Base-by-base conservation (phyloP, 768 basidiomycete species). In the Rhizopogon roseolus region DNA sequence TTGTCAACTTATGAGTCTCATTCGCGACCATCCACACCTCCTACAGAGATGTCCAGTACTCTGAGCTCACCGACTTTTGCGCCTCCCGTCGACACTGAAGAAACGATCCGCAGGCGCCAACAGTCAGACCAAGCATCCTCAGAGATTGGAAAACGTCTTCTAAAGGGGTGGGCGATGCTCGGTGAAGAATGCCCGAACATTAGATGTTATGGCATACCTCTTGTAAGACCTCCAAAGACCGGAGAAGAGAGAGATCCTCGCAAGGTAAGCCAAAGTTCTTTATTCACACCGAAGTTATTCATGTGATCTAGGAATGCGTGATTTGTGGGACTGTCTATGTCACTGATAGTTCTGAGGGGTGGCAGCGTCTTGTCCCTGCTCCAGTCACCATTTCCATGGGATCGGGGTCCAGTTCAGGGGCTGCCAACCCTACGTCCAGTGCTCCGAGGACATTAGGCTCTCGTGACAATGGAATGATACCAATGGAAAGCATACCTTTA, bases 81-180 rank as follows among this genome's bases (percentile, higher is more conserved):
- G 10, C 78, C 80, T 27, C 78, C 84, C n/a, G 72, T 76, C 36
- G 86, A 88, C 54, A 85, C 83, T 1, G 84, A 83, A 58, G 82
- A 85, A 58, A 78, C 76, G 22, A 71, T 82, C 22, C 81, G 80
- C 36, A 79, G 92, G 29, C 81, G 92, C 50, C 82, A 85, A 55
- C 91, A 93, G 66, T 90, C 89, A 2, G 91, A 94, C 65, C 71
- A 68, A 39, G 92, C 93, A 14, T 90, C 90, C 3, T 70, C 83
- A 49, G 87, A 88, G 62, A 89, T 94, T 29, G 93, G 88, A 41
- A 85, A 81, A 57, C 79, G 83, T 25, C 73, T 94, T 55, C 70
- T 94, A 43, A 84, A 82, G 61, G 92, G 88, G 39, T 94, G 90
- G 89, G 83, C 92, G 0, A 90, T 94, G 88, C 75, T 94, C n/a